Evolutionary conservation across 768 basidiomycete genomes (phyloP).

Genomic region (Coprinopsis cinerea): DNA sequence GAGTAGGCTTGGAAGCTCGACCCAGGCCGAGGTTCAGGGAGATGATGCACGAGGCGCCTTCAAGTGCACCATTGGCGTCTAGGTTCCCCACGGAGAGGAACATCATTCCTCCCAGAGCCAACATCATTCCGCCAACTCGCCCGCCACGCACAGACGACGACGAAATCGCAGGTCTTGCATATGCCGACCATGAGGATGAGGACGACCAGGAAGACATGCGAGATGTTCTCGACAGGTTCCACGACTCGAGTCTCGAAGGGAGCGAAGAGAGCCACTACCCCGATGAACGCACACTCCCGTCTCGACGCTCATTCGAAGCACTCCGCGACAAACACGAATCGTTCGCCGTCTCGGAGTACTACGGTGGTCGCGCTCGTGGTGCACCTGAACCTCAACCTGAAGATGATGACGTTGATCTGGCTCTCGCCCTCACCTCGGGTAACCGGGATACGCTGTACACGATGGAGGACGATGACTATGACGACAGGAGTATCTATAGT

Average conservation of each 20-base stretch:
- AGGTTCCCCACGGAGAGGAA: too few relatives aligned
- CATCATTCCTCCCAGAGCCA: neutral
- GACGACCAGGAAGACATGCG: slow-evolving; percentile 9
- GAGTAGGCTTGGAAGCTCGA: neutral
- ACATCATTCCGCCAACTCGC: neutral
- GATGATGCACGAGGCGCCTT: too few relatives aligned
- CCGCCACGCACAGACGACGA: neutral
- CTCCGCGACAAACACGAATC: slow-evolving; percentile 5
- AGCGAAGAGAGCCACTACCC: slow-evolving; percentile 5
- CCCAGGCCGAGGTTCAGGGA: neutral
- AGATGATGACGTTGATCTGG: neutral
- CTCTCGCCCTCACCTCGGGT: neutral
- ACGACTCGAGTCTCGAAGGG: slow-evolving; percentile 9
- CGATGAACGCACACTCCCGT: neutral
- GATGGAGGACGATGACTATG: slow-evolving; percentile 3
- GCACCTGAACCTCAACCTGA: neutral
- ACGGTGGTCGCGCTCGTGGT: neutral
- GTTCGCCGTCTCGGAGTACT: slow-evolving; percentile 11
- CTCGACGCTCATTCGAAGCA: slow-evolving; percentile 1
- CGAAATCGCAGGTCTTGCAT: neutral
- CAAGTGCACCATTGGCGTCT: too few relatives aligned
- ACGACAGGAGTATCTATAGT: slow-evolving; percentile 41
- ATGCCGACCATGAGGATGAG: neutral
- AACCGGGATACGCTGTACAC: slow-evolving; percentile 1
- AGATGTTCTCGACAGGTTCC: slow-evolving; percentile 12